phyloP scores from a whole-genome alignment of 306 rosid genomes.

The Fagus sylvatica region DNA sequence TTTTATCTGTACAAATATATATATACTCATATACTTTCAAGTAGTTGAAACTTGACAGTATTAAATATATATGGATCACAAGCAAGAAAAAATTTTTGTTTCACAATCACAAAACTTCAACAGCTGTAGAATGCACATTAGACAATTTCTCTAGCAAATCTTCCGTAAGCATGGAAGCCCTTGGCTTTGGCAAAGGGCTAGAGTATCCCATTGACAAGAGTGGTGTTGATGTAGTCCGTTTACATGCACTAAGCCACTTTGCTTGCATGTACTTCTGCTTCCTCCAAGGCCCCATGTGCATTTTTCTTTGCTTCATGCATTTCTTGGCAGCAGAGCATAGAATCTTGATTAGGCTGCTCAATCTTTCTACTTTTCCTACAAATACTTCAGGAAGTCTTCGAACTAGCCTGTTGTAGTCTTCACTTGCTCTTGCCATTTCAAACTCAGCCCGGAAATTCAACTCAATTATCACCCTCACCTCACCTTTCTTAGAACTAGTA shows the following conservation, averaged over 20 bases:
- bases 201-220: slow-evolving; percentile 31
- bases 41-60: no score
- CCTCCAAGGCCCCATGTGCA: slow-evolving; percentile 97
- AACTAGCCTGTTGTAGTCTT: slow-evolving; percentile 58
- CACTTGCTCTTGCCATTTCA: slow-evolving; percentile 64
- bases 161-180: slow-evolving; percentile 72
- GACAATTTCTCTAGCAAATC: slow-evolving; percentile 67
- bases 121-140: slow-evolving; percentile 39
- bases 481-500: slow-evolving; percentile 49
- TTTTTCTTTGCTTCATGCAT: slow-evolving; percentile 83
- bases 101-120: slow-evolving; percentile 48
- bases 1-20: no score
- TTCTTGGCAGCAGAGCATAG: slow-evolving; percentile 71
- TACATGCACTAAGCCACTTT: slow-evolving; percentile 77
- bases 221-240: slow-evolving; percentile 48
- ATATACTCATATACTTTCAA: no score
- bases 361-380: slow-evolving; percentile 75
- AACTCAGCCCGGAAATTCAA: slow-evolving; percentile 71
- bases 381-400: slow-evolving; percentile 65
- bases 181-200: slow-evolving; percentile 36
- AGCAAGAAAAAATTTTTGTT: neutral
- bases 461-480: slow-evolving; percentile 68
- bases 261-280: slow-evolving; percentile 81
- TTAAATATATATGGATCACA: no score
- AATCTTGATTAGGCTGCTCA: slow-evolving; percentile 50